Evolutionary conservation across 2,329 filamentous ascomycete genomes (phyloP), one percentile per base, ranked within the genome.

Genomic region (Fonsecaea multimorphosa): DNA sequence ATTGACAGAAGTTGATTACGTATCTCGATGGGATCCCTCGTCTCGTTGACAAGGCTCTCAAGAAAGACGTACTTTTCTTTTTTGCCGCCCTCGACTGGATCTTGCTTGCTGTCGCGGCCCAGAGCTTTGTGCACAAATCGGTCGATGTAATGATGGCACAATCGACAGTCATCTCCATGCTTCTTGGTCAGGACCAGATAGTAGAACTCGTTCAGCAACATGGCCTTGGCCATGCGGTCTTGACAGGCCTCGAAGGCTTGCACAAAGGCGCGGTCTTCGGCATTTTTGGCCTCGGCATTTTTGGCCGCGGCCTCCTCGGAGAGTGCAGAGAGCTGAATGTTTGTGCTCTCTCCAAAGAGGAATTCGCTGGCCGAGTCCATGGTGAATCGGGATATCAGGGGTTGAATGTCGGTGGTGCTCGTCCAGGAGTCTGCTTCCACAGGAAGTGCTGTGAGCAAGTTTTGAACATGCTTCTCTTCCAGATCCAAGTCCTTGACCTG

Each of bases 401-500:
- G 82, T 70, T 86, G 85, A 29, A 91, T 77, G 69, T 91, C 85
- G 7, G 90, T 81, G 0, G 80, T 81, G 3, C 78, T 75, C 2
- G 78, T 78, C 78, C 78, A 79, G n/a, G 52, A 12, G 16, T 46
- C 84, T 53, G 87, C 82, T 63, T 85, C 78, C 0, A 74, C 73
- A 0, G 87, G 85, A 6, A 91, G 81, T 27, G 82, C 81, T 19
- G 80, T 78, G 29, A 91, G 78, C 63, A 92, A 77, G 29, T 83
- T 79, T 46, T 81, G 76, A 12, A 89, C 80, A 74, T 97, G 92
- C 22, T 83, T 82, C 78, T 97, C 93, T 74, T 96, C 93, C 64
- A 89, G 88, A 60, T 91, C 85, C 68, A 97, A 80, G 76, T 97
- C 91, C 68, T 89, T 90, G 44, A 97, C 86, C 22, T 93, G 90